Conservation (phyloP, 768 basidiomycete species). For the Panellus pusillus region DNA sequence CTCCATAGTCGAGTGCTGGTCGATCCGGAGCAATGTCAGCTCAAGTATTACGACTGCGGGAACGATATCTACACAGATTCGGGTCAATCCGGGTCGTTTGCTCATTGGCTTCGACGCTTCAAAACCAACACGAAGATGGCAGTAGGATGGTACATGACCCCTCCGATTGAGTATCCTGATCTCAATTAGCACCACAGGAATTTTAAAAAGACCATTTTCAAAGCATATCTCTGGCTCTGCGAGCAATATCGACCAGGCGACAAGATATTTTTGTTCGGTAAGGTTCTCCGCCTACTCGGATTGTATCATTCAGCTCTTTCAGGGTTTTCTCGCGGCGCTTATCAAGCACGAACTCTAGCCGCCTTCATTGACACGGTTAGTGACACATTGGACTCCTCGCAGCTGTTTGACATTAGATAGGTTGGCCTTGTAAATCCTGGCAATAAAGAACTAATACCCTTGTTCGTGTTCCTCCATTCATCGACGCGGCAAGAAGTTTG, state of each 20-base stretch:
- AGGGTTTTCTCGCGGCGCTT: conserved; percentile 22
- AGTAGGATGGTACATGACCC: neutral
- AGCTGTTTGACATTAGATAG: neutral
- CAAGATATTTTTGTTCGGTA: conserved; percentile 25
- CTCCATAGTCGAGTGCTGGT: conserved; percentile 19
- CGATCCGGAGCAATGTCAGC: conserved; percentile 17
- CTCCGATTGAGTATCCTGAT: neutral
- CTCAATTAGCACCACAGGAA: conserved; percentile 5
- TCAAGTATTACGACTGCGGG: conserved; percentile 24
- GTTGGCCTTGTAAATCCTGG: conserved; percentile 22
- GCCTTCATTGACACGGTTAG: conserved; percentile 22
- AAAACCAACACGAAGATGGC: neutral
- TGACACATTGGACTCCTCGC: neutral
- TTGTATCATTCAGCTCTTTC: neutral
- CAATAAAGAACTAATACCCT: conserved; percentile 17
- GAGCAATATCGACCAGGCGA: conserved; percentile 22
- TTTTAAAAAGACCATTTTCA: conserved; percentile 13
- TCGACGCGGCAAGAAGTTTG: neutral
- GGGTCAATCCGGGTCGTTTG: neutral
- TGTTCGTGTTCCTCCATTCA: conserved; percentile 1
- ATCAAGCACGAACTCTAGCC: conserved; percentile 21
- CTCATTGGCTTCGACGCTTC: neutral
- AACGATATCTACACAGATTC: conserved; percentile 1
- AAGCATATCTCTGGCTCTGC: conserved; percentile 25
- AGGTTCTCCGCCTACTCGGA: neutral